Base-by-base conservation (phyloP, 164 flowering plant species). In the Tetrastigma voinierianum region DNA sequence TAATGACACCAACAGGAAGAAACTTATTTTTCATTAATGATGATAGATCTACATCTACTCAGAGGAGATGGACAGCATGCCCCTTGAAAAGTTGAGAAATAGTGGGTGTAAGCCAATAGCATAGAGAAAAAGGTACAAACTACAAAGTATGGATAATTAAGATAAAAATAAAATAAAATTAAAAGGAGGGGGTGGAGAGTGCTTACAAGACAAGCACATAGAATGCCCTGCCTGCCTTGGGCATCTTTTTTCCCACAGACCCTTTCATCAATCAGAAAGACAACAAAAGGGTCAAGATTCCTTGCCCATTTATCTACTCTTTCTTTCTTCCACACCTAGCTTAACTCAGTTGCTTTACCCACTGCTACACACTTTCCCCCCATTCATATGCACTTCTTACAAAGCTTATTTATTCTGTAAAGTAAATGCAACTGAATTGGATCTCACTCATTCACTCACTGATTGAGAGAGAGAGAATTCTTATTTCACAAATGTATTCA, bases 221-320 rank as follows among this genome's bases (percentile, higher is more conserved):
- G 40, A 57, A 62, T 66, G 21, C 60, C 40, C 61, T 49, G 65
- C 15, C 53, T 56, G 25, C 57, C 46, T 23, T 58, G 46, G 66
- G 68, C 67, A 69, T 66, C 65, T 65, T 52, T 63, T 51, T 48
- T 46, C 20, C 43, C 40, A 32, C 40, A 32, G 40, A 7, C 40
- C 40, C 40, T 32, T 32, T 32, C 40, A 32, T 49, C 57, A 23
- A 19, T 60, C 51, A 66, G 44, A 65, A 67, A 65, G 65, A 69
- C 57, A 65, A 49, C 46, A 59, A 71, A 67, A 74, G 62, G 64
- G 78, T 72, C 76, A 74, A 74, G 78, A 78, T 74, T 78, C 81
- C 78, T 78, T 74, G 67, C 75, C 76, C 70, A 68, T 62, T 72
- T 59, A 58, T 78, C 67, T 51, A 67, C 72, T 64, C 72, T 66